These are phyloP conservation scores for Talaromyces sp. DNA, from an alignment of 2,329 filamentous ascomycete genomes.

Conservation along the genomic window DNA sequence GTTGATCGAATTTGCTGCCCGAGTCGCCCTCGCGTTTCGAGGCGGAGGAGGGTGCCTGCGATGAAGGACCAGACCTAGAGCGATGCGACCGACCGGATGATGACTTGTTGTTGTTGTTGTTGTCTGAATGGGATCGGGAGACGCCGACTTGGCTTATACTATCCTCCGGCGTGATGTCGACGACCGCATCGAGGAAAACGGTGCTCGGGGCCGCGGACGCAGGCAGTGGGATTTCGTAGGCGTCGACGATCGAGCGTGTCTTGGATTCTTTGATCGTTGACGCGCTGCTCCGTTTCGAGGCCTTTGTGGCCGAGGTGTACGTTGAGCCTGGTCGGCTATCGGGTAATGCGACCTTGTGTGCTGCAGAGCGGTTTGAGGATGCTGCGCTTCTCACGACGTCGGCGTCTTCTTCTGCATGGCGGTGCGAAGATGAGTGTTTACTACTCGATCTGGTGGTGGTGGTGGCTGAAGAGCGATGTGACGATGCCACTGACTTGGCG, in stretches of 20 bases:
- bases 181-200: constrained; percentile 26
- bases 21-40: constrained; percentile 25
- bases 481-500: constrained; percentile 24
- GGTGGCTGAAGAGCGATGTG: neutral
- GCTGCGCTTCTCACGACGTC: constrained; percentile 21
- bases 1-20: constrained; percentile 36
- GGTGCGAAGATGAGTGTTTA: neutral
- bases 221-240: constrained; percentile 29
- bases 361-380: constrained; percentile 31
- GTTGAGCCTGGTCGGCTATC: constrained; percentile 29
- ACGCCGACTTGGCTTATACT: constrained; percentile 67
- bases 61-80: constrained; percentile 23
- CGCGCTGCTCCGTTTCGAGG: constrained; percentile 17
- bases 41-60: constrained; percentile 19
- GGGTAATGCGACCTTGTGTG: constrained; percentile 37
- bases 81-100: constrained; percentile 22
- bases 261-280: constrained; percentile 19
- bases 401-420: neutral
- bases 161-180: constrained; percentile 66
- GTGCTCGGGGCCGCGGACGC: constrained; percentile 32
- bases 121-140: constrained; percentile 23
- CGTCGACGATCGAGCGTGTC: constrained; percentile 8
- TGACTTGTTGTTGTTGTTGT: constrained; percentile 12
- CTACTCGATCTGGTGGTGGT: neutral
- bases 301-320: constrained; percentile 22